Evolutionary conservation across 768 basidiomycete genomes (phyloP).

Genomic region (Phaeotremella fagi): DNA sequence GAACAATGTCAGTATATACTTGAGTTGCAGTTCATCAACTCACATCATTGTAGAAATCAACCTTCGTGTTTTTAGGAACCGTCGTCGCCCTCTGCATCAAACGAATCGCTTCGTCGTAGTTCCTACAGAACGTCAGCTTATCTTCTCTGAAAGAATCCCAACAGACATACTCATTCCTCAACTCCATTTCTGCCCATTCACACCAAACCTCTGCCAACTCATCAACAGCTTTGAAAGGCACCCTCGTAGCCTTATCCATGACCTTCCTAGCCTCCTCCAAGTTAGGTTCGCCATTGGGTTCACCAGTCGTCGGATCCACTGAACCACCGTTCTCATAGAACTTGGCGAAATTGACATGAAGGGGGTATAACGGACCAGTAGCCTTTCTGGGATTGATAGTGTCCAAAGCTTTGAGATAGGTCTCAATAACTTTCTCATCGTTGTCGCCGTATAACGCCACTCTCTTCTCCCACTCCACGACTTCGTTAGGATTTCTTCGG

Average conservation of each 20-base stretch:
- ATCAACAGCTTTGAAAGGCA: conserved; percentile 91
- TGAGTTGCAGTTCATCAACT: conserved; percentile 18
- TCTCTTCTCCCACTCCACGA: conserved; percentile 98
- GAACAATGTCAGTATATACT: conserved; percentile 16
- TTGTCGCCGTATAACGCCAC: conserved; percentile 88
- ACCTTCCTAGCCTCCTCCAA: conserved; percentile 84
- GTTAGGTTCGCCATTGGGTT: conserved; percentile 66
- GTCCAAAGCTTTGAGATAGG: conserved; percentile 82
- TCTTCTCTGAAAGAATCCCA: neutral
- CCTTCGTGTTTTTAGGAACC: conserved; percentile 79
- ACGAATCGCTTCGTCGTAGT: conserved; percentile 89
- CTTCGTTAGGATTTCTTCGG: conserved; percentile 91
- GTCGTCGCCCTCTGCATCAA: conserved; percentile 96
- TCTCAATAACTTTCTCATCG: conserved; percentile 91
- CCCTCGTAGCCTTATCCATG: conserved; percentile 83
- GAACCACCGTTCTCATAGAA: conserved; percentile 96
- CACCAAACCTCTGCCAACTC: conserved; percentile 98
- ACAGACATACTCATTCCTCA: conserved; percentile 78
- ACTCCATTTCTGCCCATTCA: conserved; percentile 98
- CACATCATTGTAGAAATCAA: conserved; percentile 95
- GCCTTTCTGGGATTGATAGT: conserved; percentile 84
- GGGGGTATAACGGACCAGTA: conserved; percentile 78
- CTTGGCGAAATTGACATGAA: conserved; percentile 93
- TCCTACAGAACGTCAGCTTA: conserved; percentile 54
- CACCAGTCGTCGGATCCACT: conserved; percentile 52